Percentiles rank a stretch among this genome's conserved stretches.
These are phyloP conservation scores for Colletotrichum cordylinicola DNA, from an alignment of 2,329 filamentous ascomycete genomes.

Conservation along the genomic window DNA sequence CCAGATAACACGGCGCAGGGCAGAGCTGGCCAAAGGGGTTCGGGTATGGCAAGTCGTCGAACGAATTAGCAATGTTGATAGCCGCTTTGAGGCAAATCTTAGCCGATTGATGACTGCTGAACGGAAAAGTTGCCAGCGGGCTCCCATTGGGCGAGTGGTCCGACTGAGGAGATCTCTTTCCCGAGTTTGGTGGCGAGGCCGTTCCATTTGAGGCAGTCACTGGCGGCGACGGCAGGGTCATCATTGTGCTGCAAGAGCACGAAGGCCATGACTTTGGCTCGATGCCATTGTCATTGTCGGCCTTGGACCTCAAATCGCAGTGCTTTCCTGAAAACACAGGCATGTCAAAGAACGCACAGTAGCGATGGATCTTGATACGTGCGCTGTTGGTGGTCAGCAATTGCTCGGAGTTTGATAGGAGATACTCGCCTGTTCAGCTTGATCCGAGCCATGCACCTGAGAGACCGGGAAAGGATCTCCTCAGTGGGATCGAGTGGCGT, in stretches of 20 bases:
- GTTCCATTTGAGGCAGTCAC: constrained; percentile 33
- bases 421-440: constrained; percentile 51
- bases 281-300: constrained; percentile 27
- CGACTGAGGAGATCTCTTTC: constrained; percentile 23
- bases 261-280: constrained; percentile 37
- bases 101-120: constrained; percentile 50
- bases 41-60: constrained; percentile 51
- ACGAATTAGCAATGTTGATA: constrained; percentile 51
- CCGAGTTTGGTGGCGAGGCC: constrained; percentile 25
- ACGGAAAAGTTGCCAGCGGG: constrained; percentile 39
- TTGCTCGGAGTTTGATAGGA: not conserved
- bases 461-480: constrained; percentile 44
- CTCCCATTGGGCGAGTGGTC: constrained; percentile 10
- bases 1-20: constrained; percentile 38
- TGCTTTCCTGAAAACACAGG: constrained; percentile 55
- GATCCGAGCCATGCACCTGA: constrained; percentile 53
- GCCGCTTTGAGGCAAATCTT: constrained; percentile 55
- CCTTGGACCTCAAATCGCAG: constrained; percentile 49
- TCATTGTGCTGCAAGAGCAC: constrained; percentile 39
- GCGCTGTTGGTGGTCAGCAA: constrained; percentile 38
- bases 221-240: constrained; percentile 30
- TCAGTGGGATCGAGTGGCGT: constrained; percentile 44
- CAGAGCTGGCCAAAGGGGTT: constrained; percentile 41
- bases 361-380: constrained; percentile 57
- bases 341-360: constrained; percentile 55